A percentile compares a stretch with the other conserved stretches of the same genome.
Conservation (phyloP, 768 basidiomycete genomes). For the Hortiboletus flavorubellus region DNA sequence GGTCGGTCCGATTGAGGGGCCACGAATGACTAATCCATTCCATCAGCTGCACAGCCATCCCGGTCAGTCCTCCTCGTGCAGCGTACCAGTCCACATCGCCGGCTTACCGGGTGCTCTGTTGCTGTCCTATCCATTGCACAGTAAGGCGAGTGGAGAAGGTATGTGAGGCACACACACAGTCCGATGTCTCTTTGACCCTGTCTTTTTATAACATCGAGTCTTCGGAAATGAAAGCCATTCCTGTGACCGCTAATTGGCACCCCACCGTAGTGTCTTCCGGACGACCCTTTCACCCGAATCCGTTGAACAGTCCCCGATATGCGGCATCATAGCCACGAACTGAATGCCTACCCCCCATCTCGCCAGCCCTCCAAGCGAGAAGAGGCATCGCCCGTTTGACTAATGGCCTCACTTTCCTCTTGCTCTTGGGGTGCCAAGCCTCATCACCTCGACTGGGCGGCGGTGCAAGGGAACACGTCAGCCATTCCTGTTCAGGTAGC, state of each 20-base stretch:
- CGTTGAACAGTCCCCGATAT: conserved; percentile 26
- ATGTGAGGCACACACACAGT: conserved; percentile 21
- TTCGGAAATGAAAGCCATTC: conserved; percentile 36
- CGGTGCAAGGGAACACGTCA: conserved; percentile 12
- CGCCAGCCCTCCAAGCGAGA: conserved; percentile 20
- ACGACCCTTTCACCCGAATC: conserved; percentile 31
- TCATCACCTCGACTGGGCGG: conserved; percentile 16
- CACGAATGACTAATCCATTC: conserved; percentile 33
- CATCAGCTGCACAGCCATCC: conserved; percentile 28
- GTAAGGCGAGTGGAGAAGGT: conserved; percentile 15
- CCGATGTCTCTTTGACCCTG: conserved; percentile 8
- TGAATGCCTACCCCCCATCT: conserved; percentile 15
- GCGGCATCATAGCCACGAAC: conserved; percentile 27
- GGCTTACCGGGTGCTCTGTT: conserved; percentile 14
- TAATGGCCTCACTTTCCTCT: conserved; percentile 24
- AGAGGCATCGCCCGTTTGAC: conserved; percentile 32
- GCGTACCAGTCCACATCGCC: conserved; percentile 11
- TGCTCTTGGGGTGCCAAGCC: conserved; percentile 22
- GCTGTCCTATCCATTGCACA: conserved; percentile 2
- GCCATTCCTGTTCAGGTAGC: conserved; percentile 19
- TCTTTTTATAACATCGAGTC: conserved; percentile 27
- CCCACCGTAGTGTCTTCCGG: conserved; percentile 26
- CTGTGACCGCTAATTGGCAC: conserved; percentile 24
- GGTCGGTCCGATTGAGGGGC: conserved; percentile 33
- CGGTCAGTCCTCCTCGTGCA: conserved; percentile 22